phyloP scores from a whole-genome alignment of 345 rosid species.

The Arabidopsis arenosa region DNA sequence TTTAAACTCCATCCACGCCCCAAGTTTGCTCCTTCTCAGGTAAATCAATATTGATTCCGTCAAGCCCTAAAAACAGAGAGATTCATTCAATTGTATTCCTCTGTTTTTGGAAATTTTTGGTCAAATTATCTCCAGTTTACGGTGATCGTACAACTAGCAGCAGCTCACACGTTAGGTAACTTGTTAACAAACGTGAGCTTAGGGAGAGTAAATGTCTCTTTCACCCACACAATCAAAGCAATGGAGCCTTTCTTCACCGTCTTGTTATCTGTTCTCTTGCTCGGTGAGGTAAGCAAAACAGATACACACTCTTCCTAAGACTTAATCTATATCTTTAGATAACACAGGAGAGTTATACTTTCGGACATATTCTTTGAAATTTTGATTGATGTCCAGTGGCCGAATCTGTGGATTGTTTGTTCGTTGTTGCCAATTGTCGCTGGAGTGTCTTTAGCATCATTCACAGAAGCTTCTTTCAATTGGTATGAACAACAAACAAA shows the following conservation, averaged over 20 bases:
- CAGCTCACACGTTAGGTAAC: conserved; percentile 83
- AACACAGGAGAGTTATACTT: neutral
- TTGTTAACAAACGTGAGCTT: conserved; percentile 81
- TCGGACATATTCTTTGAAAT: neutral
- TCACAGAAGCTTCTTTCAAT: conserved; percentile 80
- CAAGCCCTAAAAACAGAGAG: neutral
- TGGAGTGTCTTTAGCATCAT: conserved; percentile 89
- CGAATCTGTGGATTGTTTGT: conserved; percentile 61
- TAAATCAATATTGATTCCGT: conserved; percentile 7
- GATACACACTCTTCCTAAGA: neutral
- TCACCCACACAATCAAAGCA: conserved; percentile 94
- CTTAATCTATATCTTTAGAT: neutral
- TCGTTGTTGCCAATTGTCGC: conserved; percentile 77
- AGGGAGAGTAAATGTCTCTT: conserved; percentile 79
- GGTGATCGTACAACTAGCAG: conserved; percentile 71
- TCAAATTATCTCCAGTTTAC: conserved; percentile 55
- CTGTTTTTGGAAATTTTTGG: neutral
- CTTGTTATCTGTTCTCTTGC: conserved; percentile 63
- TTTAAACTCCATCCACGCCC: conserved; percentile 66
- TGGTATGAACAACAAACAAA: conserved; percentile 53
- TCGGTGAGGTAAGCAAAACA: conserved; percentile 62
- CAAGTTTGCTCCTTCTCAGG: conserved; percentile 71
- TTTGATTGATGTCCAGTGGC: conserved; percentile 54
- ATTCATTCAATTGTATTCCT: neutral
- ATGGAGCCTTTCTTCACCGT: conserved; percentile 96